A percentile compares a stretch with the other conserved stretches of the same genome.
Conservation (phyloP, 1,284 basidiomycete species). For the Megacollybia platyphylla region DNA sequence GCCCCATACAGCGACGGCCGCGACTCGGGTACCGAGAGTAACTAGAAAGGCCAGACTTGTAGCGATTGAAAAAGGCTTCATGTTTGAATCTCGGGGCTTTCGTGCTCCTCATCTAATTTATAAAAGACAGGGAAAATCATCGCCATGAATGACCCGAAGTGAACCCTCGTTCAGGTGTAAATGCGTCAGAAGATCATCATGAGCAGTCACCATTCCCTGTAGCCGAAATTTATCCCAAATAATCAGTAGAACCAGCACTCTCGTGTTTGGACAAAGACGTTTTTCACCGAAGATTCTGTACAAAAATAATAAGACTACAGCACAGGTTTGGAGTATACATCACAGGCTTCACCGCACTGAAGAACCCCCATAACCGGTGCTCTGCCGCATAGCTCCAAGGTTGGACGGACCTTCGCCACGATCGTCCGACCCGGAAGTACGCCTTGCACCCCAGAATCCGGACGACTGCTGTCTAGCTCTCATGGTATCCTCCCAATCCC, state of each 20-base stretch:
- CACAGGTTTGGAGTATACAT: conserved; percentile 2
- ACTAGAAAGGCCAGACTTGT: conserved; percentile 18
- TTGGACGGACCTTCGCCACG: conserved; percentile 59
- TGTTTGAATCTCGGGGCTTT: background rate
- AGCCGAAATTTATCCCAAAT: no score
- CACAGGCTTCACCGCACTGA: conserved; percentile 29
- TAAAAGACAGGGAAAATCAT: no score
- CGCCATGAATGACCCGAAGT: no score
- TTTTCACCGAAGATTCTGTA: background rate
- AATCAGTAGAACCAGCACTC: no score
- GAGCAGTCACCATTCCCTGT: no score
- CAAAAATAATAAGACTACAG: conserved; percentile 1
- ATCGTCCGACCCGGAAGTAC: conserved; percentile 17
- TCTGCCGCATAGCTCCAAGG: conserved; percentile 50
- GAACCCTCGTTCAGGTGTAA: no score
- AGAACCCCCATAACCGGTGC: conserved; percentile 62
- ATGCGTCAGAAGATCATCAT: no score
- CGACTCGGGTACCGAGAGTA: conserved; percentile 14
- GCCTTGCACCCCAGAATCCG: conserved; percentile 11
- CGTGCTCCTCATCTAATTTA: no score
- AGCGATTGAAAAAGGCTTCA: background rate
- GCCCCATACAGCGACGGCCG: conserved; percentile 21
- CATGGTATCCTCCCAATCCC: conserved; percentile 37
- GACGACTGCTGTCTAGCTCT: conserved; percentile 11
- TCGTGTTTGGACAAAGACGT: no score